These are phyloP conservation scores for Tephrocybe sp. DNA, from an alignment of 768 basidiomycete species.

Conservation along the genomic window DNA sequence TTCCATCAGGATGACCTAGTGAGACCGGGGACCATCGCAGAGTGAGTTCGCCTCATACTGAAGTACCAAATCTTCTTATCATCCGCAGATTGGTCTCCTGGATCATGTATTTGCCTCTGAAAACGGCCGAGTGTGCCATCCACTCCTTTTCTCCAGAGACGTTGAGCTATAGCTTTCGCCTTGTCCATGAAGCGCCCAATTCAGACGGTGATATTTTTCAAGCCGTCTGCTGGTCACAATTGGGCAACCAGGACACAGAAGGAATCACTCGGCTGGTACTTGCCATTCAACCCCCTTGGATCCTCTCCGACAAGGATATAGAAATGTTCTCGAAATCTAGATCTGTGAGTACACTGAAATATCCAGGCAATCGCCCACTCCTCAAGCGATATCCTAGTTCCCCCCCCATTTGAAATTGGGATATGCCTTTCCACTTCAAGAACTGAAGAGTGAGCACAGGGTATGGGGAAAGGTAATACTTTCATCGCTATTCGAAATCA, in stretches of 20 bases:
- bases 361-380: constrained; percentile 9
- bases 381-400: constrained; percentile 29
- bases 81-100: constrained; percentile 43
- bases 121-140: constrained; percentile 45
- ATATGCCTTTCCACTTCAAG: constrained; percentile 27
- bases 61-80: neutral
- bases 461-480: constrained; percentile 56
- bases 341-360: constrained; percentile 29
- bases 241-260: neutral
- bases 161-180: constrained; percentile 38
- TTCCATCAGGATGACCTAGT: constrained; percentile 24
- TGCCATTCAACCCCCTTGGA: constrained; percentile 61
- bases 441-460: constrained; percentile 43
- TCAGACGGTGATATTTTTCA: constrained; percentile 40
- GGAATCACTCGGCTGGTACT: constrained; percentile 33
- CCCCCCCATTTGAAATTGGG: constrained; percentile 35
- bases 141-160: constrained; percentile 45
- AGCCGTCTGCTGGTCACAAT: constrained; percentile 40
- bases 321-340: constrained; percentile 47
- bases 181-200: constrained; percentile 27
- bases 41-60: constrained; percentile 28
- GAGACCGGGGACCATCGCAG: constrained; percentile 39
- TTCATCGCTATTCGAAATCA: neutral
- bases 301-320: constrained; percentile 52
- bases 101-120: constrained; percentile 50